Conservation (phyloP, 1,139 yeast species). For the Lodderomyces parapsilosis region DNA sequence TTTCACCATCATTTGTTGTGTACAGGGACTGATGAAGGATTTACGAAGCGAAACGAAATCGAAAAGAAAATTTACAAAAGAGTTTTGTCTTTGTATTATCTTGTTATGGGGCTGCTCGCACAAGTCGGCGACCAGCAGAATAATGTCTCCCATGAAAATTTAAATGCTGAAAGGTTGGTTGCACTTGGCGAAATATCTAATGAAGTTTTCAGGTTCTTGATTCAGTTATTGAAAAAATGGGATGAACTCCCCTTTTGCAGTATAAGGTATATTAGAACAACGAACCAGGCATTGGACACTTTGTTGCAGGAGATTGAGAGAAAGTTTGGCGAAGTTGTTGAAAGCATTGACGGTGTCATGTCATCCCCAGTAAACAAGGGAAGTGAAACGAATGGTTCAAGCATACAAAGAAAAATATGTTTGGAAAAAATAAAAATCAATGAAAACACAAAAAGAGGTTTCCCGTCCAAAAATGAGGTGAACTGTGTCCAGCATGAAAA, state of each 20-base stretch:
- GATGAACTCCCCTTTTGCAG: neutral
- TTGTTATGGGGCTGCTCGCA: neutral
- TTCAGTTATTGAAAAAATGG: neutral
- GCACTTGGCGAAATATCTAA: neutral
- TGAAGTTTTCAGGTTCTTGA: neutral
- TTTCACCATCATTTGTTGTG: neutral
- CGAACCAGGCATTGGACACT: neutral
- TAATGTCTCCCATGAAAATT: neutral
- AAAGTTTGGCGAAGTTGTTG: neutral
- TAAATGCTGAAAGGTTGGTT: neutral
- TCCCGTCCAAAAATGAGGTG: too few species aligned
- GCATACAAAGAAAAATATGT: too few species aligned
- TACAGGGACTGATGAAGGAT: neutral
- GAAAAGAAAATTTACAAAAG: neutral
- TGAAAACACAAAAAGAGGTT: too few species aligned
- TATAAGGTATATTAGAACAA: neutral
- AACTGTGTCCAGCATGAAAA: too few species aligned
- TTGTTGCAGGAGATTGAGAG: neutral
- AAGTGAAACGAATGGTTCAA: too few species aligned
- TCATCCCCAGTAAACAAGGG: too few species aligned
- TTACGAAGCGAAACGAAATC: neutral
- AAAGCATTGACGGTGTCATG: slow-evolving; percentile 7
- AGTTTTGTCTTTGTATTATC: neutral
- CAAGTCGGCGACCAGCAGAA: neutral
- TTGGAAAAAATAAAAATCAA: too few species aligned